Evolutionary conservation across 805 yeast species (phyloP), one percentile per base, ranked within the genome.

Genomic region (Candida ulmi): DNA sequence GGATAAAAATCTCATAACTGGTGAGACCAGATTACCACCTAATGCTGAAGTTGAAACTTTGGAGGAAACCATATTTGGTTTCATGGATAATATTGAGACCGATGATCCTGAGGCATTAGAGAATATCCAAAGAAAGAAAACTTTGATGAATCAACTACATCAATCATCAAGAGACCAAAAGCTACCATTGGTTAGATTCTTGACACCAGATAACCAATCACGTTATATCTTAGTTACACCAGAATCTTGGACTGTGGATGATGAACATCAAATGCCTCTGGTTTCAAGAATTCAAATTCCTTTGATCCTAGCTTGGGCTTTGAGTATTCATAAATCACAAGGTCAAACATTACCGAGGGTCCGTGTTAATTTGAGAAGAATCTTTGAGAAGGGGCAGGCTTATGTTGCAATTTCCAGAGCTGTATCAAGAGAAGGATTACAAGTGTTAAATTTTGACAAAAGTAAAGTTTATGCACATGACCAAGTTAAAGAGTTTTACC

Each of bases 321-420:
- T 93, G 33, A 88, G 97, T 0, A 90, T 93, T 33, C 99, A 93
- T 58, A 91, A 93, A 63, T 80, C 97, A 0, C 99, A 91, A 59
- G 99, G 99, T 1, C 90, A 91, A 61, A 85, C 98, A 0, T 61
- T 88, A 33, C 79, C 82, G 5, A 70, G 75, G 40, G 88, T 86
- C 4, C 73, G 73, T 45, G 95, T 91, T 6, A 95, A 93, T 57
- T 69, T 91, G 44, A 68, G 72, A 28, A 69, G 71, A 40, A 78
- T 84, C 2, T 91, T 91, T 61, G 98, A 90, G 55, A 80, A 77
- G 38, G 99, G 99, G 0, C 99, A 93, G 58, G 95, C 95, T 0
- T 93, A 93, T 57, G 99, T 93, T 24, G 99, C 98, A 0, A 65
- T 93, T 25, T 86, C 96, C 11, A 75, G 99, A 60, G 98, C 97